These are phyloP conservation scores for Auxenochlorella protothecoides DNA, from an alignment of 139 green algal genomes.

Conservation along the genomic window DNA sequence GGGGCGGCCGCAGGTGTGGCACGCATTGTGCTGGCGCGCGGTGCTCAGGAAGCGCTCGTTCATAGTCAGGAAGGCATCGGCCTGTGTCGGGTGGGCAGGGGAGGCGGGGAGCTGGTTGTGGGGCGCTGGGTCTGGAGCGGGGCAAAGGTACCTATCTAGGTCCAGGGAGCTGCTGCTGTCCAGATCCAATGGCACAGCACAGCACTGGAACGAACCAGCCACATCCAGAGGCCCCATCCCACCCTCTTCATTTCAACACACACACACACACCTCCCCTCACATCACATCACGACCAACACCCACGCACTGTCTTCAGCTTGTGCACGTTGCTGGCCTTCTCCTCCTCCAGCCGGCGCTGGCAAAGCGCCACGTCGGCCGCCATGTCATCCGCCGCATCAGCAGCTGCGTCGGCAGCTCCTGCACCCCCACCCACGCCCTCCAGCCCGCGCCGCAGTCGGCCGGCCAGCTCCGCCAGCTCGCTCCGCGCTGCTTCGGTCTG, in stretches of 20 bases:
- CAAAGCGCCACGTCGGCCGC: too few relatives aligned
- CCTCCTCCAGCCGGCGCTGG: neutral
- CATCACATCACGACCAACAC: neutral
- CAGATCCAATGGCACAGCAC: neutral
- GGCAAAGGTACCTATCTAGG: neutral
- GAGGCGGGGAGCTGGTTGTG: too few relatives aligned
- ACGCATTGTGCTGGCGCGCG: conserved; percentile 16
- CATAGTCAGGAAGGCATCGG: neutral
- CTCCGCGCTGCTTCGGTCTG: conserved; percentile 5
- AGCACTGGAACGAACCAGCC: too few relatives aligned
- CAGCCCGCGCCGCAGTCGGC: conserved; percentile 7
- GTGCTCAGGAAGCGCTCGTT: neutral
- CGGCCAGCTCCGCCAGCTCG: conserved; percentile 5
- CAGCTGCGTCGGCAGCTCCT: conserved; percentile 1
- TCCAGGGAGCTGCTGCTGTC: neutral
- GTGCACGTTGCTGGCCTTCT: neutral
- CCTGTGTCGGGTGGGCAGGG: too few relatives aligned
- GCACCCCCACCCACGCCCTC: neutral
- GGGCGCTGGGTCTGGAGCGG: neutral
- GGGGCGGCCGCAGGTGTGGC: conserved; percentile 26
- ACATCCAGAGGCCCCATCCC: too few relatives aligned
- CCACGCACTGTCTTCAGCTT: neutral
- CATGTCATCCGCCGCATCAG: too few relatives aligned
- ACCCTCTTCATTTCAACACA: too few relatives aligned
- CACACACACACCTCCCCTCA: neutral